Evolutionary conservation across 73 alveolate species (phyloP), one percentile per base, ranked within the genome.

Genomic region (Paraurostyla sp.): DNA sequence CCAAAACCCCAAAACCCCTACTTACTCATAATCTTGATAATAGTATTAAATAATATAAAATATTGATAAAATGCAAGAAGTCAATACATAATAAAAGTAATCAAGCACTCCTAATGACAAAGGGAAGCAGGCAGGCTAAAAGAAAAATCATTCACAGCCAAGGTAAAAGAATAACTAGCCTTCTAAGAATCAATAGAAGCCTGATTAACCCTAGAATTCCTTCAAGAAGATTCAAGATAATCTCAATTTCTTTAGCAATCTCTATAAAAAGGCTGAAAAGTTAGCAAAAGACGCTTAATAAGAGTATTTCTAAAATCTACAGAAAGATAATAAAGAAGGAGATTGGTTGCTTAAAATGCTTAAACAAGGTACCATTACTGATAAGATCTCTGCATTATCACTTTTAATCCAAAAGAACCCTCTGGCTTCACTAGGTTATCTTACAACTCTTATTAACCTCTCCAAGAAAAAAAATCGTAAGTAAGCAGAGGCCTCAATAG

Each of bases 381-480:
- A 96, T 92, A 96, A 96, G 88, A 91, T 96, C 85, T 89, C 97
- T 51, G 94, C 99, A 3, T 48, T 94, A 30, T 82, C 95, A 56
- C 40, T 92, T 32, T 76, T 93, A 42, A 89, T 92, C 45, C 75
- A 96, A 43, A 94, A 87, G 73, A 51, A 89, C 16, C 98, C 97
- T 27, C 51, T 80, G 48, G 36, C 89, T 50, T 80, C 97, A 33
- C 36, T 96, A 38, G 86, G 85, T 51, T 91, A 92, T 71, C 76
- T 95, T 40, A 93, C 62, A 76, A 80, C 86, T 1, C 83, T 96
- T 51, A 48, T 96, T 25, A 80, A 54, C 32, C 62, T 96, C 71
- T 93, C 96, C 22, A 91, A 91, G 83, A 94, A 94, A 84, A 96
- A 96, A 88, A 95, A 95, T 76, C 84, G 97, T 30, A 93, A 96